Evolutionary conservation across 2,329 filamentous ascomycete species (phyloP).

Genomic region (Cryphonectria naterciae): DNA sequence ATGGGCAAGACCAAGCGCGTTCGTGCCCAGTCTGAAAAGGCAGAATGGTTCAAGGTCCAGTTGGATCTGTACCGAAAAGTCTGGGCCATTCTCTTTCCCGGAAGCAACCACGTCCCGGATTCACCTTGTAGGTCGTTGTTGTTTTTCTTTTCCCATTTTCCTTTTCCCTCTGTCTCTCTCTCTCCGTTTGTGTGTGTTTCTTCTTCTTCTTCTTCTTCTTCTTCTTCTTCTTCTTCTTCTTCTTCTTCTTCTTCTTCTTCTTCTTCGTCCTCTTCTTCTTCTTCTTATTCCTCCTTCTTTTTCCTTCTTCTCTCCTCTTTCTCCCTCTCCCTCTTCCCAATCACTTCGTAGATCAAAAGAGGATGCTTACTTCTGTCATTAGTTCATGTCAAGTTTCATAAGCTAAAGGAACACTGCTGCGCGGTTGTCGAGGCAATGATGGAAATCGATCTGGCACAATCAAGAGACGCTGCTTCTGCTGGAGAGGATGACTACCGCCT

Average conservation of each 20-base stretch:
- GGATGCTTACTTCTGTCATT: background rate
- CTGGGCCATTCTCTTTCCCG: slow-evolving; percentile 3
- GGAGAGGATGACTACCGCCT: background rate
- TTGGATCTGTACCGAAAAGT: background rate
- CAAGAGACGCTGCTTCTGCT: background rate
- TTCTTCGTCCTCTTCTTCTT: too few species aligned
- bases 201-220: too few species aligned
- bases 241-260: too few species aligned
- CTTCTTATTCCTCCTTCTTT: too few species aligned
- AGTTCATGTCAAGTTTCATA: background rate
- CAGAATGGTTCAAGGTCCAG: background rate
- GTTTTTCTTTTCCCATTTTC: background rate
- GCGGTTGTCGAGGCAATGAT: background rate
- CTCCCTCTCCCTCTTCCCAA: too few species aligned
- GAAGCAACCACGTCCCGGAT: background rate
- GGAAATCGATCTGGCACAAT: background rate
- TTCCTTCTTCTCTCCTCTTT: background rate
- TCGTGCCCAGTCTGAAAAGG: background rate
- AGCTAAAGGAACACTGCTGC: background rate
- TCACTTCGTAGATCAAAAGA: background rate
- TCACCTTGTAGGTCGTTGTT: background rate
- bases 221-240: too few species aligned
- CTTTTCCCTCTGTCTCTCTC: background rate
- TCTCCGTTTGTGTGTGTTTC: too few species aligned
- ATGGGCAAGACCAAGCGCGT: background rate